Evolutionary conservation across 2,329 filamentous ascomycete genomes (phyloP).

Genomic region (Coniochaeta sp.): DNA sequence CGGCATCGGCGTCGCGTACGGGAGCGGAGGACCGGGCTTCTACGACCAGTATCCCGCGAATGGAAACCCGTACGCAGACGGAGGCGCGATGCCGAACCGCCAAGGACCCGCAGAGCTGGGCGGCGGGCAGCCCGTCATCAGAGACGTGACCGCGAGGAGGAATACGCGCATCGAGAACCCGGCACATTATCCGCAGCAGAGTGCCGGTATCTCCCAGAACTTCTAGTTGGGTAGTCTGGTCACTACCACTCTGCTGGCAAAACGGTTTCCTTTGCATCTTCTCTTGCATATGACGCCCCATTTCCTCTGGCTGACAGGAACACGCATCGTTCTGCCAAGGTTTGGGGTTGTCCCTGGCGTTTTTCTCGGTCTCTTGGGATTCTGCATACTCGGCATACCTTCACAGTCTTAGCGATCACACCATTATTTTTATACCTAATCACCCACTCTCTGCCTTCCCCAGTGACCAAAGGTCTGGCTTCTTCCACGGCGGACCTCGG

Average conservation of each 20-base stretch:
- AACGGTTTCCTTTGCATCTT: not conserved
- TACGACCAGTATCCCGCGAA: constrained; percentile 50
- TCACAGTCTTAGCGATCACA: not conserved
- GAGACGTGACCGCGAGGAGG: constrained; percentile 83
- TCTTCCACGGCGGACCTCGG: not conserved
- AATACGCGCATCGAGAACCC: constrained; percentile 94
- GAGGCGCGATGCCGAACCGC: constrained; percentile 16
- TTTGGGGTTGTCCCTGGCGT: not conserved
- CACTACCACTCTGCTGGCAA: not conserved
- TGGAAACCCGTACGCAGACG: constrained; percentile 47
- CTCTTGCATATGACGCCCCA: not conserved
- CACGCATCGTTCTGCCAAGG: not conserved
- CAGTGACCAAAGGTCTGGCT: not conserved
- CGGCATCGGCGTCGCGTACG: constrained; percentile 37
- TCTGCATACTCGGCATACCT: not conserved
- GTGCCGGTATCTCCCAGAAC: constrained; percentile 92
- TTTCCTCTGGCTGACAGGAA: not conserved
- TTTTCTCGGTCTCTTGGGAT: not conserved
- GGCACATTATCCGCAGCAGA: constrained; percentile 83
- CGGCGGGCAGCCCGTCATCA: constrained; percentile 69
- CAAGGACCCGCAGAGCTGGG: constrained; percentile 31
- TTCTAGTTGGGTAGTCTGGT: constrained; percentile 49
- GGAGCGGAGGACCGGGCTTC: constrained; percentile 35
- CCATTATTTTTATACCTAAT: not conserved
- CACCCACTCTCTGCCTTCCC: not conserved